Percentiles rank a stretch among this genome's conserved stretches.
Conservation (phyloP, 768 basidiomycete species). For the Lanmaoa pseudosensibilis region DNA sequence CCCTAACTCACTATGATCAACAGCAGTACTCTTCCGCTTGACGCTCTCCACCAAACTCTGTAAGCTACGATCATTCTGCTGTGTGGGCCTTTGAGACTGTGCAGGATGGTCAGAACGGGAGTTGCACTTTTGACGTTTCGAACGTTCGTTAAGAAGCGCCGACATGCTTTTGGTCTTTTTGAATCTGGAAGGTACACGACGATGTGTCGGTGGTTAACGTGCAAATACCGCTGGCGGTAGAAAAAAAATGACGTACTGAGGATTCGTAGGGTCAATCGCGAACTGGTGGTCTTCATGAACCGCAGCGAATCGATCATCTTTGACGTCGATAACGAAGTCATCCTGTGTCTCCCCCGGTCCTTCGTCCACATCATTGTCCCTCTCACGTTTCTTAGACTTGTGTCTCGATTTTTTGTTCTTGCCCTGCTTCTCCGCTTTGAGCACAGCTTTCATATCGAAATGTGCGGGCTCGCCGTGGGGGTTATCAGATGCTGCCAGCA, state of each 20-base stretch:
- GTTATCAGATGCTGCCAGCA: constrained; percentile 59
- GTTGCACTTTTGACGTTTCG: constrained; percentile 53
- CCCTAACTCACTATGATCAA: constrained; percentile 32
- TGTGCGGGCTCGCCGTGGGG: constrained; percentile 62
- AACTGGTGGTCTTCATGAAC: constrained; percentile 89
- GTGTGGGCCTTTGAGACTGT: neutral
- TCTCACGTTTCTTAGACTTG: constrained; percentile 17
- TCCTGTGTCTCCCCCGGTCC: constrained; percentile 70
- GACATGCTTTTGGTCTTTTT: constrained; percentile 92
- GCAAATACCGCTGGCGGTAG: neutral
- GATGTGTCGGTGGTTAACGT: neutral
- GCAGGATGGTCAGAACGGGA: neutral
- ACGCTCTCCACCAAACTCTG: constrained; percentile 79
- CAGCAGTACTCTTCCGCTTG: constrained; percentile 67
- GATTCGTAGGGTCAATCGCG: constrained; percentile 94
- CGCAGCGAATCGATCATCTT: constrained; percentile 84
- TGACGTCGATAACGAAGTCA: constrained; percentile 79
- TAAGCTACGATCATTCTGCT: constrained; percentile 40
- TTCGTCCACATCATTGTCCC: constrained; percentile 37
- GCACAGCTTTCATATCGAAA: constrained; percentile 86
- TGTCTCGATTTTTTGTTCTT: constrained; percentile 44
- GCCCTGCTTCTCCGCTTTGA: constrained; percentile 79
- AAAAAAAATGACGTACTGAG: constrained; percentile 62
- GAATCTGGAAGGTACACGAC: constrained; percentile 52
- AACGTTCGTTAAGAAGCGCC: constrained; percentile 80